Evolutionary conservation across 768 basidiomycete species (phyloP), one percentile per base, ranked within the genome.

Genomic region (Boletus pseudopeckii): DNA sequence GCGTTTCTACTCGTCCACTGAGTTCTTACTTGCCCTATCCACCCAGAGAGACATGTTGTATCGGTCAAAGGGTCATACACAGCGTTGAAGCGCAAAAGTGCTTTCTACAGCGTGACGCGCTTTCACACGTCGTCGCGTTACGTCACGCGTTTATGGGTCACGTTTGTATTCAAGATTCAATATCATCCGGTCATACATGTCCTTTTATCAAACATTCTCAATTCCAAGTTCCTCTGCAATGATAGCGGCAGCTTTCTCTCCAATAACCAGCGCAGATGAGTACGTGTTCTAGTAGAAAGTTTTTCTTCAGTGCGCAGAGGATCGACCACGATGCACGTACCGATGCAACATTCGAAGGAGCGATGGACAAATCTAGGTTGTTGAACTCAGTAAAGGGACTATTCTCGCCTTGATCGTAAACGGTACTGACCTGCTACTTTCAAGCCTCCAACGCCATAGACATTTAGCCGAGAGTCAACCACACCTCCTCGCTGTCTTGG

Each of bases 31-130:
- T 56, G 55, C 57, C 49, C 78, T 77, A 68, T 86, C 85, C 42
- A 86, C 85, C 83, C 84, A 86, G 52, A 86, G 80, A 51, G 85
- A 83, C 85, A 86, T 86, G 39, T 41, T 32, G 30, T 13, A 26
- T 34, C 7, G 18, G 26, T 48, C 43, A 50, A 58, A 24, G 52
- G 17, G 26, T 43, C 26, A 2, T 34, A 2, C 10, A 4, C 30
- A 22, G 13, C 14, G 32, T 43, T 11, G 17, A 40, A 20, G n/a
- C 4, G 20, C 18, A 42, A 39, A 45, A 20, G 34, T 36, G 15
- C 33, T 33, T 33, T 14, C 14, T 10, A 5, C 18, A 33, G 15
- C 34, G 54, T 52, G 42, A 58, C 47, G 32, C 20, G 34, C 38
- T 22, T 37, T 57, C 49, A 22, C 43, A 45, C 40, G 22, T 18